Conservation (phyloP, 2,329 filamentous ascomycete species). For the Zymoseptoria pseudotritici region DNA sequence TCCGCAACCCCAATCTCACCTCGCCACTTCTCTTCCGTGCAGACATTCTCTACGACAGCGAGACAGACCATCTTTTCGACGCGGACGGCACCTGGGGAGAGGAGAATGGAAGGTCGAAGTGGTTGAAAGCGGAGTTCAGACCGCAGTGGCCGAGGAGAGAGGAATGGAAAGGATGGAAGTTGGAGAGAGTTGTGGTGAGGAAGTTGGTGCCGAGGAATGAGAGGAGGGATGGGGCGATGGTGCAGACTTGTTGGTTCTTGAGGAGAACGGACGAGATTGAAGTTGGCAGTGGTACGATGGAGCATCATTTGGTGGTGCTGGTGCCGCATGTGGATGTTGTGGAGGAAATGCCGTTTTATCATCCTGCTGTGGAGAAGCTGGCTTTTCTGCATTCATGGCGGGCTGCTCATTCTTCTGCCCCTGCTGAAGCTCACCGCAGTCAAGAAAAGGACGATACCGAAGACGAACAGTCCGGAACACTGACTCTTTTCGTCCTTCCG, state of each 20-base stretch:
- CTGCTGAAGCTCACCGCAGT: too few relatives aligned
- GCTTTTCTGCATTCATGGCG: constrained; percentile 68
- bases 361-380: constrained; percentile 66
- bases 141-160: constrained; percentile 8
- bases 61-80: constrained; percentile 31
- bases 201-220: constrained; percentile 76
- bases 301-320: constrained; percentile 61
- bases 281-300: constrained; percentile 8
- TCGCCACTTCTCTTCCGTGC: constrained; percentile 71
- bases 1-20: constrained; percentile 73
- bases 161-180: constrained; percentile 28
- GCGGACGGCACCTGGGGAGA: background rate
- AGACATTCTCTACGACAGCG: constrained; percentile 58
- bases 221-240: constrained; percentile 62
- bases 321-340: constrained; percentile 60
- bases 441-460: too few relatives aligned
- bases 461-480: constrained; percentile 1
- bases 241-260: constrained; percentile 75
- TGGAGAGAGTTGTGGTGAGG: constrained; percentile 62
- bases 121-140: constrained; percentile 39
- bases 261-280: constrained; percentile 23
- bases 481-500: constrained; percentile 11
- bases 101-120: constrained; percentile 25
- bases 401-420: constrained; percentile 11
- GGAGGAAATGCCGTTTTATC: constrained; percentile 74